A percentile compares a stretch with the other conserved stretches of the same genome.
Conservation (phyloP, 2,329 filamentous ascomycete genomes). For the Diaporthe velutina region DNA sequence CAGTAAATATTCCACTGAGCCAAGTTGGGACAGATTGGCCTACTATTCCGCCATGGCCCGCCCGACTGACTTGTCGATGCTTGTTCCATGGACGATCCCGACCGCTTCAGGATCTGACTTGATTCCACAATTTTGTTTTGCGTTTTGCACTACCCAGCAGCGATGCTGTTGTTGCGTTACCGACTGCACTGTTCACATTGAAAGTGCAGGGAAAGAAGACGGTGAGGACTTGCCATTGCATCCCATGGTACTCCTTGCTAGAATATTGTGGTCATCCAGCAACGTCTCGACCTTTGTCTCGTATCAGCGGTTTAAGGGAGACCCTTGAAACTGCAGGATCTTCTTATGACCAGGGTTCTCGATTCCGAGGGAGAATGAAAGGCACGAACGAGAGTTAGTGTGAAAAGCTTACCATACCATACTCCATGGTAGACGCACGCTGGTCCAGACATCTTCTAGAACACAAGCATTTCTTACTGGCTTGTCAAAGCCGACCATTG, state of each 20-base stretch:
- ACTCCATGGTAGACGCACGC: background rate
- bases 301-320: background rate
- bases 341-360: background rate
- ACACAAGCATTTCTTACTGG: background rate
- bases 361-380: background rate
- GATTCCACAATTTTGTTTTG: no score
- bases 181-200: background rate
- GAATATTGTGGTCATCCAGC: background rate
- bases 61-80: no score
- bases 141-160: background rate
- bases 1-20: no score
- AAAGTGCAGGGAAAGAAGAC: background rate
- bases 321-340: background rate
- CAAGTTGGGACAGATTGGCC: no score
- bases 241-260: background rate
- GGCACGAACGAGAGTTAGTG: background rate
- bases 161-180: background rate
- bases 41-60: no score
- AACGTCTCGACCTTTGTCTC: background rate
- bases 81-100: no score
- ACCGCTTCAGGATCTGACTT: no score
- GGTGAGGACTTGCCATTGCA: slow-evolving; percentile 2
- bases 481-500: background rate
- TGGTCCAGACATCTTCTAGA: background rate
- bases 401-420: background rate